These are phyloP conservation scores for Agapanthus africanus DNA, from an alignment of 106 monocot species.

Conservation along the genomic window DNA sequence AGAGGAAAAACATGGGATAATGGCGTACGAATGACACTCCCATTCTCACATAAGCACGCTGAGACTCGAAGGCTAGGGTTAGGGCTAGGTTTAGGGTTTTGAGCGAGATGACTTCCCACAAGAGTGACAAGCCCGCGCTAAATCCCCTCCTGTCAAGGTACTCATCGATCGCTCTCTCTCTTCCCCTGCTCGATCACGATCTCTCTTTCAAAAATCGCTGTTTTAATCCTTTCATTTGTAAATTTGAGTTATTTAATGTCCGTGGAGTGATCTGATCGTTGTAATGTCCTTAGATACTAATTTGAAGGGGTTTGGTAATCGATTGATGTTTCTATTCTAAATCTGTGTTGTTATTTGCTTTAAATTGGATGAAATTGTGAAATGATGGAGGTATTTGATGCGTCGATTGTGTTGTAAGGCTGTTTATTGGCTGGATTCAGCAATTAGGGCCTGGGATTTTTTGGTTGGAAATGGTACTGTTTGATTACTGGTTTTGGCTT, in stretches of 20 bases:
- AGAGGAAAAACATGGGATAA: too few species aligned
- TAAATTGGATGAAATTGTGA: not conserved
- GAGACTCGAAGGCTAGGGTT: too few species aligned
- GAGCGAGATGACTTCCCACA: conserved; percentile 10
- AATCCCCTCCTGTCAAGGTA: conserved; percentile 11
- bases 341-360: not conserved
- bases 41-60: too few species aligned
- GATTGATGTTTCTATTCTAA: not conserved
- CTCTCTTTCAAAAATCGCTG: not conserved
- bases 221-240: not conserved
- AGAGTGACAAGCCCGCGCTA: conserved; percentile 12
- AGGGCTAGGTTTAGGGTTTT: conserved; percentile 2
- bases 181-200: not conserved
- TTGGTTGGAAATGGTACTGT: not conserved
- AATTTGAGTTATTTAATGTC: not conserved
- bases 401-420: not conserved
- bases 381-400: not conserved
- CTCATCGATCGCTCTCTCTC: not conserved
- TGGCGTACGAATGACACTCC: too few species aligned
- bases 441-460: not conserved
- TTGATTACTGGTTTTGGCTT: not conserved
- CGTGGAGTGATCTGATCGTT: not conserved
- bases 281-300: not conserved
- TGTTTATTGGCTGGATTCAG: not conserved
- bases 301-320: not conserved